A percentile compares a stretch with the other conserved stretches of the same genome.
Conservation (phyloP, 371 early-diverging fungal genomes). For the Rhizopus stolonifer region DNA sequence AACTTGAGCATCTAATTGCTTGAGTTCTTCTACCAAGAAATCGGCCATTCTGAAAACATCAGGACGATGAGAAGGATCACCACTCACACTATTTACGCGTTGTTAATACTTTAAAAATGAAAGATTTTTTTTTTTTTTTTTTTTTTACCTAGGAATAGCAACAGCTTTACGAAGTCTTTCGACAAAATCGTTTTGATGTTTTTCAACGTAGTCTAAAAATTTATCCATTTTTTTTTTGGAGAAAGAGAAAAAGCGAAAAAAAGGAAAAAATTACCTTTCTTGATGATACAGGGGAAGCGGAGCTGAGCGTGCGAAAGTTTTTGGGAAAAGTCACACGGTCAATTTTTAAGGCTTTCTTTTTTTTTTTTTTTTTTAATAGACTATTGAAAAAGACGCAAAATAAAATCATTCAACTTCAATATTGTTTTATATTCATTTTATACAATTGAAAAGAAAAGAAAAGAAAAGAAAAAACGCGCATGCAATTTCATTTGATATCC, state of each 20-base stretch:
- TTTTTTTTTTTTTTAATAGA: no score
- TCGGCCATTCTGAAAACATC: constrained; percentile 92
- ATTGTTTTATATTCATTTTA: no score
- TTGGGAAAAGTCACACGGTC: background rate
- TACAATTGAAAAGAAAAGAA: no score
- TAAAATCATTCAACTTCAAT: no score
- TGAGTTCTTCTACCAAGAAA: constrained; percentile 78
- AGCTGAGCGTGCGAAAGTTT: background rate
- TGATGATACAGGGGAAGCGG: background rate
- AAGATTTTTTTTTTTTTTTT: no score
- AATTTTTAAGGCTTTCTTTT: no score
- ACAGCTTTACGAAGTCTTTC: constrained; percentile 88
- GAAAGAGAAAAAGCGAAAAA: constrained; percentile 8
- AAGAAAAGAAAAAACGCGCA: no score
- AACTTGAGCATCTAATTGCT: constrained; percentile 72
- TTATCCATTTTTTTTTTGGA: constrained; percentile 25
- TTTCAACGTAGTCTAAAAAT: constrained; percentile 77
- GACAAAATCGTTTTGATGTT: constrained; percentile 79
- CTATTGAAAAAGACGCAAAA: no score
- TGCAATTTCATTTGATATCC: no score
- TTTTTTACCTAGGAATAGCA: constrained; percentile 84
- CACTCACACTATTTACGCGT: constrained; percentile 69
- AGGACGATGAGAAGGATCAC: constrained; percentile 71
- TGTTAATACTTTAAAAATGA: no score
- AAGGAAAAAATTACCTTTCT: constrained; percentile 2